phyloP scores from a whole-genome alignment of 306 rosid species.

The Begonia loranthoides region DNA sequence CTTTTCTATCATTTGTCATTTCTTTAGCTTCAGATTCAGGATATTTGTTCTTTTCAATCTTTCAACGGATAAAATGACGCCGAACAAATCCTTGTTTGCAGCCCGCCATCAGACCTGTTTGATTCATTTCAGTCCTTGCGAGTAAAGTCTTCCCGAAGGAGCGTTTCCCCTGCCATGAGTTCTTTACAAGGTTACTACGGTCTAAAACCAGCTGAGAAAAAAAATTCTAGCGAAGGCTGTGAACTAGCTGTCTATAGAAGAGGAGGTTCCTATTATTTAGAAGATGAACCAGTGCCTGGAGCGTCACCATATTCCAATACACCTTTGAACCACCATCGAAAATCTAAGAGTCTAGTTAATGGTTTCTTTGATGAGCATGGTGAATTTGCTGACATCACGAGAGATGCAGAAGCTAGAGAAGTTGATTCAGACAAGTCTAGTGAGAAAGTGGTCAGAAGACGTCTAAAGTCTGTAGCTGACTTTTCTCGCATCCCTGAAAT shows the following conservation, averaged over 20 bases:
- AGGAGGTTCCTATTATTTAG: conserved; percentile 22
- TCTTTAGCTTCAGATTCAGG: too few relatives aligned
- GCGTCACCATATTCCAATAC: conserved; percentile 10
- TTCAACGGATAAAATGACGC: conserved; percentile 26
- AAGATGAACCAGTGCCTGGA: conserved; percentile 18
- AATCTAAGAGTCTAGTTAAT: conserved; percentile 51
- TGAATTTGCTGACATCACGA: conserved; percentile 14
- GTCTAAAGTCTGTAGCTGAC: conserved; percentile 55
- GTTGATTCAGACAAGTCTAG: conserved; percentile 25
- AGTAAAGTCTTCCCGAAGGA: conserved; percentile 28
- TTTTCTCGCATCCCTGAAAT: conserved; percentile 40
- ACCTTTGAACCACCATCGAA: conserved; percentile 26
- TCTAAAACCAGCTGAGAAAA: conserved; percentile 30
- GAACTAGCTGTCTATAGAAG: conserved; percentile 24
- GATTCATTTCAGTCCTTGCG: conserved; percentile 48
- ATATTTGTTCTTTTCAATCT: too few relatives aligned
- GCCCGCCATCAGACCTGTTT: conserved; percentile 26
- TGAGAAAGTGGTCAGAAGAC: conserved; percentile 37
- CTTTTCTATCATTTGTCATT: too few relatives aligned
- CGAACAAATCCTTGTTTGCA: conserved; percentile 18
- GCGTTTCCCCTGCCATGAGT: conserved; percentile 57
- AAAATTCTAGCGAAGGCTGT: conserved; percentile 17
- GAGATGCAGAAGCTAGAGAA: conserved; percentile 20
- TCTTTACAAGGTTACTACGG: conserved; percentile 73
- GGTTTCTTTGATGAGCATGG: conserved; percentile 40